These are phyloP conservation scores for Monilinia fructicola DNA, from an alignment of 2,329 filamentous ascomycete genomes.

Conservation along the genomic window DNA sequence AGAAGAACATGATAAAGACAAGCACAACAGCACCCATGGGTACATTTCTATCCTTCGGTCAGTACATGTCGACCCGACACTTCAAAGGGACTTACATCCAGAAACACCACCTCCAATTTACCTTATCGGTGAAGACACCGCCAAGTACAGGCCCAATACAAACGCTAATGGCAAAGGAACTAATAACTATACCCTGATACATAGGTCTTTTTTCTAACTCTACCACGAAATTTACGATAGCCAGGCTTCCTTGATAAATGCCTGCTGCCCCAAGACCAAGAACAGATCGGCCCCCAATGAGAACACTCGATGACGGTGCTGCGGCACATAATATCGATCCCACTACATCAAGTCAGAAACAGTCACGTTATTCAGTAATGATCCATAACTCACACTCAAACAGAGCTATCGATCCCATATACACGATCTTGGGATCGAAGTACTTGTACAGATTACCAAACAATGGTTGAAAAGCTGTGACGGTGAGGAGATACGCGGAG, in stretches of 20 bases:
- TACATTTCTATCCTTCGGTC: slow-evolving; percentile 23
- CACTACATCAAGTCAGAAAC: slow-evolving; percentile 26
- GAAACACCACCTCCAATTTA: slow-evolving; percentile 41
- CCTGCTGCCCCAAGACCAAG: slow-evolving; percentile 52
- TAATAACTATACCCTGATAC: slow-evolving; percentile 23
- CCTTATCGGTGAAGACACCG: slow-evolving; percentile 57
- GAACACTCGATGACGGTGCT: slow-evolving; percentile 44
- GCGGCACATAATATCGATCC: slow-evolving; percentile 50
- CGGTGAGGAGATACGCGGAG: no score
- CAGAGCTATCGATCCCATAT: slow-evolving; percentile 21
- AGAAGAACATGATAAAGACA: slow-evolving; percentile 41
- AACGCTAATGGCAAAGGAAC: slow-evolving; percentile 15
- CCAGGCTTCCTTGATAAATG: slow-evolving; percentile 50
- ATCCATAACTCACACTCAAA: slow-evolving; percentile 9
- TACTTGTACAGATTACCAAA: slow-evolving; percentile 31
- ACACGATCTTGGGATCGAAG: slow-evolving; percentile 26
- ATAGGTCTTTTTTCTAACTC: slow-evolving; percentile 14
- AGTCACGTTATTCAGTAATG: no score
- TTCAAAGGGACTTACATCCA: slow-evolving; percentile 37
- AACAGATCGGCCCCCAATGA: slow-evolving; percentile 50
- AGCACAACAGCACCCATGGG: slow-evolving; percentile 42
- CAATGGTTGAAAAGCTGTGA: slow-evolving; percentile 27
- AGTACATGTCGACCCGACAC: neutral
- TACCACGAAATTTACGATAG: slow-evolving; percentile 50
- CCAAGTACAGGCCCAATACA: slow-evolving; percentile 57